Evolutionary conservation across 306 rosid genomes (phyloP).

Genomic region (Sechiopsis laciniata): DNA sequence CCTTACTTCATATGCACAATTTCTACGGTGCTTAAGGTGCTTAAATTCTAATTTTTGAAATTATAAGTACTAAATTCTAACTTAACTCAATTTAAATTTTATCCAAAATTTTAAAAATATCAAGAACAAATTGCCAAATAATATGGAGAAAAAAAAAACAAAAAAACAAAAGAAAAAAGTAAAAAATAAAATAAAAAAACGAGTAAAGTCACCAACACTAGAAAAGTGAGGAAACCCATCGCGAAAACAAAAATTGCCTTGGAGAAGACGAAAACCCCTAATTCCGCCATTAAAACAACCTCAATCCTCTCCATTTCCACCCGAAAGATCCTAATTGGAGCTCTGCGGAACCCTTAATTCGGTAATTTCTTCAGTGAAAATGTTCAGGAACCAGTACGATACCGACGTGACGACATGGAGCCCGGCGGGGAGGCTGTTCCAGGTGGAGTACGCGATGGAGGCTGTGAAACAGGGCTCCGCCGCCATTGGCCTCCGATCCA

Average conservation of each 20-base stretch:
- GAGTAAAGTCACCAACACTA: not conserved
- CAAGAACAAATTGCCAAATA: too few species aligned
- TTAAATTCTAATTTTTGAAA: too few species aligned
- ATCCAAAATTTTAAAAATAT: too few species aligned
- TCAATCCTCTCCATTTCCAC: conserved; percentile 6
- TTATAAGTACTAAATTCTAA: too few species aligned
- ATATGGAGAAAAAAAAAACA: too few species aligned
- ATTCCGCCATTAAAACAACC: conserved; percentile 20
- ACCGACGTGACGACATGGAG: conserved; percentile 26
- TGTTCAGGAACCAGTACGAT: conserved; percentile 27
- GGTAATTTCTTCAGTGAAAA: not conserved
- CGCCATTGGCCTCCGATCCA: conserved; percentile 95
- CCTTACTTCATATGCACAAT: too few species aligned
- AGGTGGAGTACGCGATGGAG: conserved; percentile 98
- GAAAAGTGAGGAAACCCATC: conserved; percentile 4
- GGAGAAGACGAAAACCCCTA: conserved; percentile 27
- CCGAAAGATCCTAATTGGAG: not conserved
- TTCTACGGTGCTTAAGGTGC: too few species aligned
- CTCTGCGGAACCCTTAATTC: not conserved
- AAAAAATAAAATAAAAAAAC: not conserved
- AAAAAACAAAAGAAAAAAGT: not conserved
- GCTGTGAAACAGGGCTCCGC: conserved; percentile 97
- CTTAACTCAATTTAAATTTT: too few species aligned
- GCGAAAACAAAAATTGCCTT: conserved; percentile 20
- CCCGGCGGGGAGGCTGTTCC: conserved; percentile 84